phyloP scores from a whole-genome alignment of 441 rosid genomes.

The Omphalea diandra region DNA sequence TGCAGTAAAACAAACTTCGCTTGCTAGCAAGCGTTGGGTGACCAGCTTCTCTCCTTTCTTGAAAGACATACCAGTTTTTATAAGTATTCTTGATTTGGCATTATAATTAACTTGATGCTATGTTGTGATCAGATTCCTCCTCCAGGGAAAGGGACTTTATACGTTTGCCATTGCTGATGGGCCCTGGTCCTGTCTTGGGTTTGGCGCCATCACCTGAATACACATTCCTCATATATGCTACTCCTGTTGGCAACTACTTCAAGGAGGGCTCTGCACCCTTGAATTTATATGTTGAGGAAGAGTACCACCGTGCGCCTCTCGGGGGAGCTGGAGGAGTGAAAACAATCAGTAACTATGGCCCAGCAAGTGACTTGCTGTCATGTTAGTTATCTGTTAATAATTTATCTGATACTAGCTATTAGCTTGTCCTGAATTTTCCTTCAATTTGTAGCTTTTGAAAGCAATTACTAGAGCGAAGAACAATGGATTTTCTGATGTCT shows the following conservation, averaged over 20 bases:
- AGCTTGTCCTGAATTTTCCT: not conserved
- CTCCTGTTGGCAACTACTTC: slow-evolving; percentile 82
- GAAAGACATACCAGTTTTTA: too few relatives aligned
- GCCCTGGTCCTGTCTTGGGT: slow-evolving; percentile 86
- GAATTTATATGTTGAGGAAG: slow-evolving; percentile 64
- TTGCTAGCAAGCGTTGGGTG: slow-evolving; percentile 85
- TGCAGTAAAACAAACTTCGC: slow-evolving; percentile 60
- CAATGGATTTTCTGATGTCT: slow-evolving; percentile 43
- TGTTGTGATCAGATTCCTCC: slow-evolving; percentile 80
- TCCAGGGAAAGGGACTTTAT: slow-evolving; percentile 79
- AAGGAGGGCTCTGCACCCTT: slow-evolving; percentile 61
- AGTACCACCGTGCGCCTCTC: slow-evolving; percentile 66
- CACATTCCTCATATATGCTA: slow-evolving; percentile 70
- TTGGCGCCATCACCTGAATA: slow-evolving; percentile 79
- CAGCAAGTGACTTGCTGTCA: slow-evolving; percentile 47
- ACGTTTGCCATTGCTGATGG: slow-evolving; percentile 83
- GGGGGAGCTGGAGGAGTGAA: slow-evolving; percentile 93
- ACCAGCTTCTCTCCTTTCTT: not conserved
- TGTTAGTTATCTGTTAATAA: not conserved
- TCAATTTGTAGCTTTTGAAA: slow-evolving; percentile 17
- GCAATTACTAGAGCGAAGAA: slow-evolving; percentile 16
- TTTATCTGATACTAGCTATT: not conserved
- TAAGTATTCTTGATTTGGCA: too few relatives aligned
- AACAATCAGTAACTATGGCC: slow-evolving; percentile 71
- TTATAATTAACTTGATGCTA: too few relatives aligned